Evolutionary conservation across 2,329 filamentous ascomycete species (phyloP).

Genomic region (Fusarium pseudoanthophilum): DNA sequence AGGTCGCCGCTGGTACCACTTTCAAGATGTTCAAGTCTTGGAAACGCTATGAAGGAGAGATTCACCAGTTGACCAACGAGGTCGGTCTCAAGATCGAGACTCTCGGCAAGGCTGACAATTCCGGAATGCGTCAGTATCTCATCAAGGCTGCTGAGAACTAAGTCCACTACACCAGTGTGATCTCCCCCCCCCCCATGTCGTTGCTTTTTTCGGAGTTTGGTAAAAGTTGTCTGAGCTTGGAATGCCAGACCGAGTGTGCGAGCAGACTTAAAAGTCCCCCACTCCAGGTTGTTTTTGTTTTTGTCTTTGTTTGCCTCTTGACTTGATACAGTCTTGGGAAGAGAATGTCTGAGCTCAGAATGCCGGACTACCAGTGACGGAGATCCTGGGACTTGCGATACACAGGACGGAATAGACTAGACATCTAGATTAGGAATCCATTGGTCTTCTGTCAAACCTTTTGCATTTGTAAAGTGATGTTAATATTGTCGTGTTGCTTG

Average conservation of each 20-base stretch:
- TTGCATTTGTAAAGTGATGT: neutral
- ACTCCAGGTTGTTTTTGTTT: neutral
- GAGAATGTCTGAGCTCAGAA: neutral
- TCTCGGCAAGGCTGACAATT: slow-evolving; percentile 34
- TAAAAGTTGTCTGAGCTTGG: neutral
- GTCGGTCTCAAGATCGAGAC: slow-evolving; percentile 30
- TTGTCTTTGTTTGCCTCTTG: neutral
- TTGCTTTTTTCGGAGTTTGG: neutral
- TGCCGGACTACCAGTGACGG: neutral
- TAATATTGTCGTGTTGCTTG: no score
- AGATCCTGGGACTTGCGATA: neutral
- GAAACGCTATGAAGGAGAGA: slow-evolving; percentile 35
- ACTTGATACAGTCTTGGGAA: neutral
- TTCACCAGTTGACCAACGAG: slow-evolving; percentile 17
- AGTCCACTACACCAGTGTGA: rapidly evolving
- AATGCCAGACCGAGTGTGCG: neutral
- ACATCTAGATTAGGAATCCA: neutral
- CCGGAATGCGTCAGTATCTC: slow-evolving; percentile 40
- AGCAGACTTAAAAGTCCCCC: neutral
- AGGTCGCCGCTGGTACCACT: neutral
- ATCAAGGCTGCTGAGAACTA: neutral
- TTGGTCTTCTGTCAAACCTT: neutral
- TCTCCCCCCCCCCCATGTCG: neutral
- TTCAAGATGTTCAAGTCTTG: slow-evolving; percentile 43
- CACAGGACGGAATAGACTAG: neutral